phyloP scores from a whole-genome alignment of 129 eudicot species.

The Saussurea involucrata region DNA sequence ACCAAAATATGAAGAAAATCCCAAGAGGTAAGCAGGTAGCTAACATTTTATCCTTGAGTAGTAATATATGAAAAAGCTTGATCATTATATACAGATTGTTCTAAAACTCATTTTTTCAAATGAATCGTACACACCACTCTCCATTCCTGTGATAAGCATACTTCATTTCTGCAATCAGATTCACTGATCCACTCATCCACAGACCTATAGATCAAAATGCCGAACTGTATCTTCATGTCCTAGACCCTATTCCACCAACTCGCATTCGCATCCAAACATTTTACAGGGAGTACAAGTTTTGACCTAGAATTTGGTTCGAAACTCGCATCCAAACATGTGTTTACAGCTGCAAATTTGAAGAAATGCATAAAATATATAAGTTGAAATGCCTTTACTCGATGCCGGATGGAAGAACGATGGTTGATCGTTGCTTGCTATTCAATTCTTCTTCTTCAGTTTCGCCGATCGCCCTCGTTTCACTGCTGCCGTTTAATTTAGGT shows the following conservation, averaged over 20 bases:
- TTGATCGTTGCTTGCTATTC: neutral
- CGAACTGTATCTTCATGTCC: neutral
- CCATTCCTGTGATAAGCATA: neutral
- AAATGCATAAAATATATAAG: neutral
- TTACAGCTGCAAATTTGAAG: neutral
- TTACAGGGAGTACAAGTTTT: neutral
- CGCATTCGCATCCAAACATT: neutral
- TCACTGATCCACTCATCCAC: neutral
- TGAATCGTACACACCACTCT: neutral
- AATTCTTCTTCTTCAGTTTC: neutral
- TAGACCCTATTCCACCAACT: neutral
- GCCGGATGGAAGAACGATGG: neutral
- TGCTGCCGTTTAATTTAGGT: neutral
- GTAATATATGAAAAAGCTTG: neutral
- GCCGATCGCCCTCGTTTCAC: neutral
- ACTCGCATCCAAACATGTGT: neutral
- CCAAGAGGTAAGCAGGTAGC: no score
- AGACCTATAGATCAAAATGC: neutral
- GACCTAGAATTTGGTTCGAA: neutral
- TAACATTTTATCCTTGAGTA: no score
- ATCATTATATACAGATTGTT: neutral
- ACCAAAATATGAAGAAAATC: neutral
- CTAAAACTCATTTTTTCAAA: neutral
- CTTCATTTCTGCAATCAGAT: neutral
- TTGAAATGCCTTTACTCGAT: neutral